These are phyloP conservation scores for Tylopilus sp. DNA, from an alignment of 768 basidiomycete genomes.

Conservation along the genomic window DNA sequence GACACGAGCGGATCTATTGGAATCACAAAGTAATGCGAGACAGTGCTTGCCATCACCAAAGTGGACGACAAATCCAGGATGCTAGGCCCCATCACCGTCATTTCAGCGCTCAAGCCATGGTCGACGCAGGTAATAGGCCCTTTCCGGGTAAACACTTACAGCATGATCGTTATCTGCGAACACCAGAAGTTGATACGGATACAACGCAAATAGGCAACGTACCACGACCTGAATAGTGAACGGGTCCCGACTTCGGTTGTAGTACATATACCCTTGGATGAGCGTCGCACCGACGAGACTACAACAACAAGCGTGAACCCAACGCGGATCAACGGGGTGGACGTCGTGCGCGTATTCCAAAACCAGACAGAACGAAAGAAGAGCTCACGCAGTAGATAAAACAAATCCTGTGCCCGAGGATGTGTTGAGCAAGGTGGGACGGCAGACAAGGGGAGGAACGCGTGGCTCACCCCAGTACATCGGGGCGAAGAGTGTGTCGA, in stretches of 20 bases:
- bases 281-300: constrained; percentile 5
- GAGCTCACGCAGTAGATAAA: neutral
- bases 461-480: constrained; percentile 3
- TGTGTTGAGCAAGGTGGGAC: neutral
- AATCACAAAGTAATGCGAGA: constrained; percentile 4
- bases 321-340: neutral
- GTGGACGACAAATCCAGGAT: constrained; percentile 3
- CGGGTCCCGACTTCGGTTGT: neutral
- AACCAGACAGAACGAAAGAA: no score
- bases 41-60: neutral
- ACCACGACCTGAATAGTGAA: neutral
- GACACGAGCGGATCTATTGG: neutral
- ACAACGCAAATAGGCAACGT: no score
- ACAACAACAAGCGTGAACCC: neutral
- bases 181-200: neutral
- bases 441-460: neutral
- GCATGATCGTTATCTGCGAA: neutral
- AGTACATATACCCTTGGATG: constrained; percentile 7
- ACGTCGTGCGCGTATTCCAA: no score
- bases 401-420: constrained; percentile 1
- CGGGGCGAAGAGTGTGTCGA: neutral
- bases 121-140: neutral
- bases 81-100: neutral
- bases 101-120: neutral
- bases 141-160: neutral